Conservation (phyloP, 2,329 filamentous ascomycete species). For the Dothideomycetidae sp. region DNA sequence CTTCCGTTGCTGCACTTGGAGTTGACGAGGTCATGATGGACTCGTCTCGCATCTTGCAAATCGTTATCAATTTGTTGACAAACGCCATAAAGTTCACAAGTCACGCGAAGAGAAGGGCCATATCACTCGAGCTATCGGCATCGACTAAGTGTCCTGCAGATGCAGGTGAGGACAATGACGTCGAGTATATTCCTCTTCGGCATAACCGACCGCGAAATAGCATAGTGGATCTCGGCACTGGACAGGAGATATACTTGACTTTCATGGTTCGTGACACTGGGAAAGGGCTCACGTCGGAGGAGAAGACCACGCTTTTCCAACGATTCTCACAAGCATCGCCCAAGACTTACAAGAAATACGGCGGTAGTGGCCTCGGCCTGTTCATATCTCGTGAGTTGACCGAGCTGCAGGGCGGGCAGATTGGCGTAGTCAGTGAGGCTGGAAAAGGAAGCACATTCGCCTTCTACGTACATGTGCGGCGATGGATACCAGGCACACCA, state of each 20-base stretch:
- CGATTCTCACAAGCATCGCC: constrained; percentile 54
- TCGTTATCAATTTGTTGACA: constrained; percentile 22
- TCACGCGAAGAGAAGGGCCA: constrained; percentile 7
- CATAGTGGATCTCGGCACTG: constrained; percentile 15
- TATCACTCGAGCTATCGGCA: constrained; percentile 2
- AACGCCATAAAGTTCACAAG: constrained; percentile 19
- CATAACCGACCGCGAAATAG: constrained; percentile 28
- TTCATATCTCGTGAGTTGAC: constrained; percentile 53
- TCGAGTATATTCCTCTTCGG: constrained; percentile 5
- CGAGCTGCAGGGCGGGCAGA: constrained; percentile 44
- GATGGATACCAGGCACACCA: constrained; percentile 13
- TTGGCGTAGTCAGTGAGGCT: constrained; percentile 45
- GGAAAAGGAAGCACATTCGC: constrained; percentile 51
- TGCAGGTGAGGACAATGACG: neutral
- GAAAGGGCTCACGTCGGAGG: constrained; percentile 22
- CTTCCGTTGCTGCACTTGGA: constrained; percentile 18
- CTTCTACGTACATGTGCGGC: constrained; percentile 49
- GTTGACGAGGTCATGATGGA: constrained; percentile 24
- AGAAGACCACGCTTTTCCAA: constrained; percentile 41
- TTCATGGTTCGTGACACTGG: constrained; percentile 25
- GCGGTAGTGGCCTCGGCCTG: constrained; percentile 52
- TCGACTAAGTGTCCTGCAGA: neutral
- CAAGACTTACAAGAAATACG: constrained; percentile 52
- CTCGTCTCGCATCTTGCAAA: constrained; percentile 25
- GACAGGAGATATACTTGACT: constrained; percentile 24